Evolutionary conservation across 495 filamentous ascomycete genomes (phyloP).

Genomic region (Lindgomyces ingoldianus): DNA sequence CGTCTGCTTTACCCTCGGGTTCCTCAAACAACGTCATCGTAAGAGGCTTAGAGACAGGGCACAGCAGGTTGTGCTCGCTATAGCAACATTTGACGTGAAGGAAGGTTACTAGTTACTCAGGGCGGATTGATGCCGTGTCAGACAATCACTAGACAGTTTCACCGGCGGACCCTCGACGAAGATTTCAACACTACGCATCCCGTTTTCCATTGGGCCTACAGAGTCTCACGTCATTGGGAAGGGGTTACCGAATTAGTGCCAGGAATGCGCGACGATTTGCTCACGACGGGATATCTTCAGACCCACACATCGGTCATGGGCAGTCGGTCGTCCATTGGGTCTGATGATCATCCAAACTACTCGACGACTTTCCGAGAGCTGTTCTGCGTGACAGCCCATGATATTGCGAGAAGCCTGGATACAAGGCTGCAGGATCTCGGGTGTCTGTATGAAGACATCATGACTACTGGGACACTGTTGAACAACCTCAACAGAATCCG

Average conservation of each 20-base stretch:
- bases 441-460: conserved; percentile 74
- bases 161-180: conserved; percentile 74
- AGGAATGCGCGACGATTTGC: conserved; percentile 62
- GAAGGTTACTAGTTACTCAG: conserved; percentile 74
- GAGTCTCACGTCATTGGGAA: conserved; percentile 74
- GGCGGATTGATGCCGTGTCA: conserved; percentile 78
- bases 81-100: conserved; percentile 75
- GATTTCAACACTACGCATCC: conserved; percentile 74
- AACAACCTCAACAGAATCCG: conserved; percentile 2
- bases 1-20: conserved; percentile 57
- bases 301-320: conserved; percentile 21
- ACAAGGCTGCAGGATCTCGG: conserved; percentile 65
- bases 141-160: conserved; percentile 77
- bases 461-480: conserved; percentile 51
- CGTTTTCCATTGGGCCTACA: conserved; percentile 84
- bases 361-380: conserved; percentile 79
- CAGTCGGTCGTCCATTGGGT: conserved; percentile 27
- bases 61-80: conserved; percentile 75
- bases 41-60: conserved; percentile 63
- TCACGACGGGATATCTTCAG: conserved; percentile 19
- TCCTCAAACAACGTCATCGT: conserved; percentile 57
- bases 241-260: conserved; percentile 66
- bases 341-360: conserved; percentile 60
- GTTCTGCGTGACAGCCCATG: conserved; percentile 78
- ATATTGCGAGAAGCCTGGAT: conserved; percentile 67